Percentiles rank a stretch among this genome's conserved stretches.
These are phyloP conservation scores for Polyplosphaeria fusca DNA, from an alignment of 495 filamentous ascomycete genomes.

Conservation along the genomic window DNA sequence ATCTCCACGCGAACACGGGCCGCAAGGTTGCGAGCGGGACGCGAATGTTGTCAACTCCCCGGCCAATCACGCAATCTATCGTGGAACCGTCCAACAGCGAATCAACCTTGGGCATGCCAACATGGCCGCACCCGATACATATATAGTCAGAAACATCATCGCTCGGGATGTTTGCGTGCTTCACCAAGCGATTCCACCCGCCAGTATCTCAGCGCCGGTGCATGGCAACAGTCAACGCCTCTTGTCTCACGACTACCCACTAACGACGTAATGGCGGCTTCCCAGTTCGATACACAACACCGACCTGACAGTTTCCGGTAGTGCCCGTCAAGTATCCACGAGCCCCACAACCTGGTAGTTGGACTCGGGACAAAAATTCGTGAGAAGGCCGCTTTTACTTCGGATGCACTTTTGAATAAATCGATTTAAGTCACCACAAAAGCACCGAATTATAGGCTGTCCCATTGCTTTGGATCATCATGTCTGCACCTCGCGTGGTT, in stretches of 20 bases:
- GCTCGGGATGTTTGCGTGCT: constrained; percentile 22
- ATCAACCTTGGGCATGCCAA: constrained; percentile 2
- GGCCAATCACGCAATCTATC: constrained; percentile 33
- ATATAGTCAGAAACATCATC: constrained; percentile 8
- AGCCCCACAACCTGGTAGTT: constrained; percentile 11
- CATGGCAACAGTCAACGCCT: no score
- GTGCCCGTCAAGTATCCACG: neutral
- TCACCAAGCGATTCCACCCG: neutral
- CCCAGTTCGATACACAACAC: no score
- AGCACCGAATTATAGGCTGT: no score
- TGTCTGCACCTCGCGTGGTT: no score
- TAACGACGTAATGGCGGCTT: no score
- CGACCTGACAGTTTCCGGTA: no score
- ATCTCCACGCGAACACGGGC: neutral
- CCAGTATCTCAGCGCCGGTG: neutral
- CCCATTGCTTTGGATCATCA: neutral
- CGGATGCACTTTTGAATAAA: no score
- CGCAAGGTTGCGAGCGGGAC: neutral
- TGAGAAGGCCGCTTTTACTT: no score
- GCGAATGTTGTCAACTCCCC: constrained; percentile 17
- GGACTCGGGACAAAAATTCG: constrained; percentile 2
- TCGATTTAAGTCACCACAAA: no score
- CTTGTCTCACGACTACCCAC: no score
- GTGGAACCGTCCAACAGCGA: neutral
- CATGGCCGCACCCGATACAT: neutral